Base-by-base conservation (phyloP, 129 eudicot genomes). In the Heracleum sosnowskyi region DNA sequence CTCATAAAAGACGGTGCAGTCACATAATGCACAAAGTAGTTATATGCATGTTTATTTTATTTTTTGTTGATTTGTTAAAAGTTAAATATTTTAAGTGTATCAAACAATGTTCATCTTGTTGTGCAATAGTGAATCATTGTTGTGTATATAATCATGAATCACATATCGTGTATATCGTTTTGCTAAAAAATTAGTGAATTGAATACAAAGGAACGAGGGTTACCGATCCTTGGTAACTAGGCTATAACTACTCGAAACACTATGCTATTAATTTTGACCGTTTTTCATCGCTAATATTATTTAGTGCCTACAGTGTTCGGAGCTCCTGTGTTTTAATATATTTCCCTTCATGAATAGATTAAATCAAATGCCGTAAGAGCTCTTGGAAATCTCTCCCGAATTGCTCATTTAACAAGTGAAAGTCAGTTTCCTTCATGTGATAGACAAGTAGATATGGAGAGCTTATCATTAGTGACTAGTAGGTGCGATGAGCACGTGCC, bases 281-380 rank as follows among this genome's bases (percentile, higher is more conserved):
- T 57, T 49, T 17, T 24, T 24, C 12, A n/a, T 28, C 10, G 0
- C 22, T 33, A 15, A 18, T 35, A 31, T 15, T 12, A 11, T 16
- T 7, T 39, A n/a, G 37, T 18, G 29, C 22, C 37, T 18, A 1
- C 20, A 11, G 35, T 70, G 47, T 41, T n/a, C 22, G 10, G n/a
- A 33, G 28, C 53, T 44, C 47, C 33, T n/a, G 8, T 33, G 34
- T 73, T 73, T 72, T n/a, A 4, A 20, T 72, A 11, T 77, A 46
- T 18, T 17, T 39, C 28, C 35, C 26, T 51, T 45, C 68, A 18
- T 78, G 70, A 33, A 13, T 80, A 95, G 98, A 82, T 96, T 51
- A 96, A 96, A 87, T 96, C 99, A 81, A 96, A 96, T 87, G 97
- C 97, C 60, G 99, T 96, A 64, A 89, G 99, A 79, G 97, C 96